A percentile compares a stretch with the other conserved stretches of the same genome.
phyloP scores from a whole-genome alignment of 116 monocot species.

The Iris pallida region DNA sequence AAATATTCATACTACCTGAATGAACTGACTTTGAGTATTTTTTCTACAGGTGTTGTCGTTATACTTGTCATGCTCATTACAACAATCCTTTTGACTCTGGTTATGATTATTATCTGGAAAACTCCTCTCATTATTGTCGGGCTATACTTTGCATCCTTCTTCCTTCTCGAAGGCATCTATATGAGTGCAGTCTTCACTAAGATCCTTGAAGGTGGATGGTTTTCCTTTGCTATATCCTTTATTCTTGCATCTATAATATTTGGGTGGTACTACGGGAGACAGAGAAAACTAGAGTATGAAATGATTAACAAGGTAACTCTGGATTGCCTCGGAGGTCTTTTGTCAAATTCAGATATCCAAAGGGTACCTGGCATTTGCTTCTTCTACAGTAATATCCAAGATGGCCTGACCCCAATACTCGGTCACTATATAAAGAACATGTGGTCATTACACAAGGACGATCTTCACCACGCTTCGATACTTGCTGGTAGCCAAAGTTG shows the following conservation, averaged over 20 bases:
- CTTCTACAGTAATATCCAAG: slow-evolving; percentile 64
- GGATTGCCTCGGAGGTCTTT: slow-evolving; percentile 24
- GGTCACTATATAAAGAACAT: slow-evolving; percentile 58
- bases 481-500: slow-evolving; percentile 53
- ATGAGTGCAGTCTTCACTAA: slow-evolving; percentile 65
- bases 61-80: slow-evolving; percentile 88
- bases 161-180: slow-evolving; percentile 57
- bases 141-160: slow-evolving; percentile 42
- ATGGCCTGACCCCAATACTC: slow-evolving; percentile 57
- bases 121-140: slow-evolving; percentile 31
- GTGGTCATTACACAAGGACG: slow-evolving; percentile 45
- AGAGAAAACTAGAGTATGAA: slow-evolving; percentile 54
- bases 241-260: slow-evolving; percentile 72
- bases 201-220: slow-evolving; percentile 76
- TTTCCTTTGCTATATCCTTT: slow-evolving; percentile 67
- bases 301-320: slow-evolving; percentile 35
- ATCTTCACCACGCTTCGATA: slow-evolving; percentile 52
- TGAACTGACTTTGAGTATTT: slow-evolving; percentile 44
- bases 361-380: slow-evolving; percentile 66
- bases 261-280: slow-evolving; percentile 71
- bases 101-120: slow-evolving; percentile 76
- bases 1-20: slow-evolving; percentile 41
- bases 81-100: slow-evolving; percentile 60
- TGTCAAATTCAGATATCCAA: slow-evolving; percentile 42
- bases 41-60: slow-evolving; percentile 65